phyloP scores from a whole-genome alignment of 164 flowering plant genomes.

The Aristolochia fimbriata region DNA sequence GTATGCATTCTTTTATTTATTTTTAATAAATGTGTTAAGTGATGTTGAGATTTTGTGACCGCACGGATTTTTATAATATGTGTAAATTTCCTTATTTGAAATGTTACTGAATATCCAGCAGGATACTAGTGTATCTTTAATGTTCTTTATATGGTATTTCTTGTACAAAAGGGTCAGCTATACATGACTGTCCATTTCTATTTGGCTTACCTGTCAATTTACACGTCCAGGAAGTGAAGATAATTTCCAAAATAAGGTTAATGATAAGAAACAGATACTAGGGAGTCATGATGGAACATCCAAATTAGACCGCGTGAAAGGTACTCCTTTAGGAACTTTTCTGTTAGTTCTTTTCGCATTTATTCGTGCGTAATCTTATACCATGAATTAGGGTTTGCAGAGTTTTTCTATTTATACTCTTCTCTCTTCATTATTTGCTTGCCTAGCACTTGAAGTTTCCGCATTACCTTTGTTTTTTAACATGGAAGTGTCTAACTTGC shows the following conservation, averaged over 20 bases:
- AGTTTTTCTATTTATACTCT: too few relatives aligned
- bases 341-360: too few relatives aligned
- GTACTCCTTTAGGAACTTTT: constrained; percentile 7
- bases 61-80: too few relatives aligned
- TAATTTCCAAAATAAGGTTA: constrained; percentile 23
- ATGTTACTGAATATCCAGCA: neutral
- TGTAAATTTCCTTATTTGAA: neutral
- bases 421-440: too few relatives aligned
- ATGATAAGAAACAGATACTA: constrained; percentile 17
- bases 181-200: neutral
- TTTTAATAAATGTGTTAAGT: neutral
- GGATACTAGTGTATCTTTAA: neutral
- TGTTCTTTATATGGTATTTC: neutral
- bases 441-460: too few relatives aligned
- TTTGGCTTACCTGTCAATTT: neutral
- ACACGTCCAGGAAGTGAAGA: constrained; percentile 41
- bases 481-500: too few relatives aligned
- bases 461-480: too few relatives aligned
- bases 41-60: too few relatives aligned
- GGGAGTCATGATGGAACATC: constrained; percentile 24
- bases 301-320: constrained; percentile 25
- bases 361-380: too few relatives aligned
- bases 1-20: constrained; percentile 24
- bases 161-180: neutral
- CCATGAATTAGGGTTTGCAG: too few relatives aligned